phyloP scores from a whole-genome alignment of 345 rosid species.

The Ricinus communis region DNA sequence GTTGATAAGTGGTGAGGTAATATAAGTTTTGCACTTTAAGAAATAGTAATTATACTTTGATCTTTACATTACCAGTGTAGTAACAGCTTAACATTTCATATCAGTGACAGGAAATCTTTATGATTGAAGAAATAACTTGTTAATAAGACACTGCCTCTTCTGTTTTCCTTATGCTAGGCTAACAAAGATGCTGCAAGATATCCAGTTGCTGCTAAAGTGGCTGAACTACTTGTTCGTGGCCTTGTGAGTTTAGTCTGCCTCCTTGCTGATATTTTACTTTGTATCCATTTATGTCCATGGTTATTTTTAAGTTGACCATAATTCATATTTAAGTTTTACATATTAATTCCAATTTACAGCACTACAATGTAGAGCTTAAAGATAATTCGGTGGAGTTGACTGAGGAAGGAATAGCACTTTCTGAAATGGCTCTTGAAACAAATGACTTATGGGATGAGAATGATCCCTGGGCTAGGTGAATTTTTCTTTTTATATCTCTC shows the following conservation, averaged over 20 bases:
- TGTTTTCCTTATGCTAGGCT: slow-evolving; percentile 56
- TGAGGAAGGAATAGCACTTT: slow-evolving; percentile 85
- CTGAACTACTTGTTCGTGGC: slow-evolving; percentile 75
- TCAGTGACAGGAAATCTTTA: not conserved
- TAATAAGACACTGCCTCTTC: slow-evolving; percentile 15
- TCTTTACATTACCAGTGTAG: not conserved
- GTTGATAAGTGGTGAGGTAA: slow-evolving; percentile 96
- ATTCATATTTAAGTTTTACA: slow-evolving; percentile 2
- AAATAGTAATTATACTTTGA: not conserved
- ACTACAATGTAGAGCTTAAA: slow-evolving; percentile 82
- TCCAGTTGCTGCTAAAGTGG: slow-evolving; percentile 96
- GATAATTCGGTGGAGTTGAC: slow-evolving; percentile 97
- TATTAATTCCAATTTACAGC: slow-evolving; percentile 46
- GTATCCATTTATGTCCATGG: not conserved
- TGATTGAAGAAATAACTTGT: slow-evolving; percentile 16
- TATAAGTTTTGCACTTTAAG: not conserved
- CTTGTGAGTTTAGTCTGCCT: slow-evolving; percentile 48
- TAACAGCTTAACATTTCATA: not conserved
- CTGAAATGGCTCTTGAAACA: slow-evolving; percentile 97
- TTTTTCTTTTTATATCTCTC: slow-evolving; percentile 4
- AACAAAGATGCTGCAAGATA: slow-evolving; percentile 87
- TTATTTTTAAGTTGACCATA: slow-evolving; percentile 3
- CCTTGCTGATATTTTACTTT: slow-evolving; percentile 13
- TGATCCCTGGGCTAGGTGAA: slow-evolving; percentile 97
- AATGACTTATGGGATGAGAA: slow-evolving; percentile 93